Evolutionary conservation across 345 rosid species (phyloP).

Genomic region (Jatropha curcas): DNA sequence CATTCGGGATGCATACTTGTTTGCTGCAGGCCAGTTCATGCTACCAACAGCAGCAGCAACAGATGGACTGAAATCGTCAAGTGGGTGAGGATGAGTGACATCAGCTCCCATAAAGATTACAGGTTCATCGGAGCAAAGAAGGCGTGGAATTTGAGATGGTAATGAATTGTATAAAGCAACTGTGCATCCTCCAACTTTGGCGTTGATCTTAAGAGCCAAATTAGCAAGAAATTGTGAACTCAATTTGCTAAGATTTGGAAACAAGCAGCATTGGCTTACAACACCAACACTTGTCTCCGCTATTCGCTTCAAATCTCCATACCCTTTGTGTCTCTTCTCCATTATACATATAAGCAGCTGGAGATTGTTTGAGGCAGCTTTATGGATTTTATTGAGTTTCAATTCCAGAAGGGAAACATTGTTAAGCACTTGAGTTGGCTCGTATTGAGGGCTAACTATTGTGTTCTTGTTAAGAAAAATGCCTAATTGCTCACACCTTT

Average conservation of each 20-base stretch:
- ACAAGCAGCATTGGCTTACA: conserved; percentile 88
- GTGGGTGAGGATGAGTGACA: conserved; percentile 96
- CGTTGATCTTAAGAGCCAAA: conserved; percentile 90
- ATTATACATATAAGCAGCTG: conserved; percentile 82
- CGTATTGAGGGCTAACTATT: conserved; percentile 54
- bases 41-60: conserved; percentile 99
- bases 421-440: conserved; percentile 72
- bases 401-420: conserved; percentile 66
- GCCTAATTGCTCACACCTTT: conserved; percentile 86
- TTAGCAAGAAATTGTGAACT: conserved; percentile 91
- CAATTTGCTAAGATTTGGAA: conserved; percentile 71
- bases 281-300: conserved; percentile 91
- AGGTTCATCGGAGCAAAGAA: conserved; percentile 62
- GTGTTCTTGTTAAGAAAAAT: conserved; percentile 74
- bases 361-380: conserved; percentile 63
- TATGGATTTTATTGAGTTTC: conserved; percentile 71
- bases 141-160: conserved; percentile 79
- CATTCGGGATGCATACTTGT: conserved; percentile 85
- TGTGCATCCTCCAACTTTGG: conserved; percentile 93
- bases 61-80: conserved; percentile 91
- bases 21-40: conserved; percentile 98
- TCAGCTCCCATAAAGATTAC: conserved; percentile 99
- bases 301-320: conserved; percentile 84
- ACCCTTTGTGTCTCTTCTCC: conserved; percentile 96
- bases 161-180: conserved; percentile 78